Evolutionary conservation across 306 rosid species (phyloP).

Genomic region (Castanea sativa): DNA sequence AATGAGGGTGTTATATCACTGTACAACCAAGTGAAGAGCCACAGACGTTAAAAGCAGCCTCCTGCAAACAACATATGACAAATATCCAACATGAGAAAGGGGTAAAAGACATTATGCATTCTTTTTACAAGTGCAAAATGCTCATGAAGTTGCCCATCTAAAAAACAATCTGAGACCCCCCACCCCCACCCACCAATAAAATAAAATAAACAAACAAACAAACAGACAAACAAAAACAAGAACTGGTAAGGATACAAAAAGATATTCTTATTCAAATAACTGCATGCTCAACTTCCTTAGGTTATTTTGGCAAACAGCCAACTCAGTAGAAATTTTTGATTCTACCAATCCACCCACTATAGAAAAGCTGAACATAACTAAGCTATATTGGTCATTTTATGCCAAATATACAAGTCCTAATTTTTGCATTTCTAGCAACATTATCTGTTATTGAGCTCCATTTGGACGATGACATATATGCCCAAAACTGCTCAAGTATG

Average conservation of each 20-base stretch:
- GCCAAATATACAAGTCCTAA: background rate
- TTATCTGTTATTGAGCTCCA: background rate
- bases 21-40: slow-evolving; percentile 58
- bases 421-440: background rate
- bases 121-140: background rate
- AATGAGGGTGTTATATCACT: slow-evolving; percentile 47
- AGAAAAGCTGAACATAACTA: background rate
- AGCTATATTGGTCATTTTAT: background rate
- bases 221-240: background rate
- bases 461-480: background rate
- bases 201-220: background rate
- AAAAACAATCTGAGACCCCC: too few relatives aligned
- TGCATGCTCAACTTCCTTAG: background rate
- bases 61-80: slow-evolving; percentile 46
- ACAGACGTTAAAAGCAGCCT: slow-evolving; percentile 39
- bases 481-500: background rate
- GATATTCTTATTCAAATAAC: background rate
- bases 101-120: background rate
- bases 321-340: background rate
- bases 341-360: background rate
- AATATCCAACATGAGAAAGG: background rate
- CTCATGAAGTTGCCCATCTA: background rate
- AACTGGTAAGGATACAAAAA: background rate
- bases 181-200: background rate
- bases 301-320: background rate